Evolutionary conservation across 768 basidiomycete genomes (phyloP).

Genomic region (Boletus eberwhitei): DNA sequence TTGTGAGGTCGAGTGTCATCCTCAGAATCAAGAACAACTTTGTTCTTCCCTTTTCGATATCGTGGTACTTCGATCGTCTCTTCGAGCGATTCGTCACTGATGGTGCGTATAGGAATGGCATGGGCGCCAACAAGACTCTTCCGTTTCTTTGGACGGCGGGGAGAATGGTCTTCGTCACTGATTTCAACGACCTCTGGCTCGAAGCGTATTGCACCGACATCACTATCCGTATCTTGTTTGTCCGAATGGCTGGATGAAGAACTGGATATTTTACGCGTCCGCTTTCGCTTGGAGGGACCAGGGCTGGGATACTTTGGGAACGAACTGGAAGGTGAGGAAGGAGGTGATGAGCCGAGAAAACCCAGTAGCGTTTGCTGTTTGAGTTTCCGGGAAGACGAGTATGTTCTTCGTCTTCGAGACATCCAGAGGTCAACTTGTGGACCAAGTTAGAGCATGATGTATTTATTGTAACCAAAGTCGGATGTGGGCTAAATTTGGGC

Average conservation of each 20-base stretch:
- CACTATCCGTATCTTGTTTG: slow-evolving; percentile 36
- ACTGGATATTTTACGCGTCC: slow-evolving; percentile 9
- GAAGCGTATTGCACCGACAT: slow-evolving; percentile 51
- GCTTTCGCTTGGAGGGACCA: slow-evolving; percentile 14
- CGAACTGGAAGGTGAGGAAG: slow-evolving; percentile 14
- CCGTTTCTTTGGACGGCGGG: slow-evolving; percentile 24
- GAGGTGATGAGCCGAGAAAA: slow-evolving; percentile 31
- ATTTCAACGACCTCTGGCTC: slow-evolving; percentile 32
- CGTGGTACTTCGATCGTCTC: slow-evolving; percentile 16
- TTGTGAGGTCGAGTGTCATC: slow-evolving; percentile 35
- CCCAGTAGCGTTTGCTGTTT: slow-evolving; percentile 46
- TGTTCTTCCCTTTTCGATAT: slow-evolving; percentile 22
- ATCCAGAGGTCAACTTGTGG: neutral
- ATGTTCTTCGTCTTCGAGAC: slow-evolving; percentile 3
- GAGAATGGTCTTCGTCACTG: slow-evolving; percentile 26
- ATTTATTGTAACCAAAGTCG: neutral
- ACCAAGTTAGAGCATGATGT: neutral
- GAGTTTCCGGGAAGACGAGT: slow-evolving; percentile 25
- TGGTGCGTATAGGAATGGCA: slow-evolving; percentile 5
- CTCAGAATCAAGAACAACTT: slow-evolving; percentile 30
- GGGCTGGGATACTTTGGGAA: slow-evolving; percentile 1
- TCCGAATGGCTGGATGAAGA: slow-evolving; percentile 14
- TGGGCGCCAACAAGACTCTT: slow-evolving; percentile 14
- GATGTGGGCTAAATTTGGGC: neutral
- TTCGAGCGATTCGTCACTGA: slow-evolving; percentile 24